These are phyloP conservation scores for Podospora tetraspora DNA, from an alignment of 495 filamentous ascomycete species.

Conservation along the genomic window DNA sequence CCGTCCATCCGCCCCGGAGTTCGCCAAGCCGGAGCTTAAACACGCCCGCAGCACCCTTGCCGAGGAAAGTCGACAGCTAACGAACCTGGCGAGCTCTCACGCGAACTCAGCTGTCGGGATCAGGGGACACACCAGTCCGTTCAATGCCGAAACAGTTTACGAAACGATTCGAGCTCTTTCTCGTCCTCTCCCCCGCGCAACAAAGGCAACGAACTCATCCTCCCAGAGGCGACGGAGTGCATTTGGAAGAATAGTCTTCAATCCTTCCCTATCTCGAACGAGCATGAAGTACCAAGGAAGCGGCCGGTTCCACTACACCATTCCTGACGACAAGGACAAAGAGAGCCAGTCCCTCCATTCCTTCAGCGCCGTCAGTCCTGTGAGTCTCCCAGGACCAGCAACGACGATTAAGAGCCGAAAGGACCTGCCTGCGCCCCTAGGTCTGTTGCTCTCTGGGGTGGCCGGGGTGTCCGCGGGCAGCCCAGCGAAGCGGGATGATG, in stretches of 20 bases:
- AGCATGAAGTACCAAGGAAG: constrained; percentile 49
- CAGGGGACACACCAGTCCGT: constrained; percentile 44
- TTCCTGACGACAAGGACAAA: constrained; percentile 20
- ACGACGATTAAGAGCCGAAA: constrained; percentile 35
- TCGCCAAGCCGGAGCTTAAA: constrained; percentile 45
- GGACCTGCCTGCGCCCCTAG: constrained; percentile 33
- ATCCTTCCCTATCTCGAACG: constrained; percentile 40
- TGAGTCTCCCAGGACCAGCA: constrained; percentile 34
- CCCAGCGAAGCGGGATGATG: constrained; percentile 31
- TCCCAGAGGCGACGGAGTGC: constrained; percentile 31
- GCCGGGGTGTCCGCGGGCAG: constrained; percentile 21
- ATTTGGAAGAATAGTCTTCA: constrained; percentile 48
- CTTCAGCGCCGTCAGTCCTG: constrained; percentile 35
- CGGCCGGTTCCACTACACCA: constrained; percentile 43
- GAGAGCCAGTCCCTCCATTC: constrained; percentile 12
- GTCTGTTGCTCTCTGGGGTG: constrained; percentile 31
- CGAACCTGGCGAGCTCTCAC: constrained; percentile 27
- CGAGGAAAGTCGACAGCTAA: constrained; percentile 28
- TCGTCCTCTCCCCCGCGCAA: constrained; percentile 19
- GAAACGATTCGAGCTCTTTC: constrained; percentile 43
- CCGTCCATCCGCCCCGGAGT: constrained; percentile 27
- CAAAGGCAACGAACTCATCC: constrained; percentile 1
- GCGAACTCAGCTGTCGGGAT: constrained; percentile 26
- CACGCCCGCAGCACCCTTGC: constrained; percentile 42
- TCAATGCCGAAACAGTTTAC: constrained; percentile 49